phyloP scores from a whole-genome alignment of 768 basidiomycete species.

The Tephrocybe sp. region DNA sequence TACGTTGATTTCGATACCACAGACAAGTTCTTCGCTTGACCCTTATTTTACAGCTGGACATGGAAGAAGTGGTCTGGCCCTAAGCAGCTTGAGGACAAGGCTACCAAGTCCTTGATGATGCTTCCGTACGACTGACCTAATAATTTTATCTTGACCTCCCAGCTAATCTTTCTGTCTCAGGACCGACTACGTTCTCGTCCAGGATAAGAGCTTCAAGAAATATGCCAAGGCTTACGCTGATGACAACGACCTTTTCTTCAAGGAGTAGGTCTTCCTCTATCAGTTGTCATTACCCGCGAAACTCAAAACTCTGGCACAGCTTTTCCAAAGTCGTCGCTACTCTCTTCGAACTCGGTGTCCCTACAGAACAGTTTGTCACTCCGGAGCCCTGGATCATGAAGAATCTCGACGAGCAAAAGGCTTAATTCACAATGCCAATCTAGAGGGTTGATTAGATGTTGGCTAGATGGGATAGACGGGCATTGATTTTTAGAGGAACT shows the following conservation, averaged over 20 bases:
- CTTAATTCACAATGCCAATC: conserved; percentile 1
- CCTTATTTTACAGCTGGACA: conserved; percentile 56
- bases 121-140: conserved; percentile 64
- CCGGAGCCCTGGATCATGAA: conserved; percentile 78
- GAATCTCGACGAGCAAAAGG: conserved; percentile 44
- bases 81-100: conserved; percentile 92
- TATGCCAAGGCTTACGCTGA: conserved; percentile 84
- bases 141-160: background rate
- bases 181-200: conserved; percentile 83
- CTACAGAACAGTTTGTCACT: conserved; percentile 68
- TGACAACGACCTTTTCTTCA: conserved; percentile 85
- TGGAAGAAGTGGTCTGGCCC: conserved; percentile 96
- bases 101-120: conserved; percentile 91
- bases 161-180: conserved; percentile 29
- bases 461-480: conserved; percentile 4
- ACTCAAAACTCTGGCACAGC: conserved; percentile 41
- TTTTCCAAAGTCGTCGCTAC: conserved; percentile 77
- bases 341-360: conserved; percentile 94
- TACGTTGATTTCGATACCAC: too few relatives aligned
- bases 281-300: conserved; percentile 5
- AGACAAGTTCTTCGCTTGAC: too few relatives aligned
- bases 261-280: conserved; percentile 61
- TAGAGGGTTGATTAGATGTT: conserved; percentile 2
- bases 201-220: conserved; percentile 93
- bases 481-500: background rate